Evolutionary conservation across 2,329 filamentous ascomycete species (phyloP).

Genomic region (Ophiocordyceps australis): DNA sequence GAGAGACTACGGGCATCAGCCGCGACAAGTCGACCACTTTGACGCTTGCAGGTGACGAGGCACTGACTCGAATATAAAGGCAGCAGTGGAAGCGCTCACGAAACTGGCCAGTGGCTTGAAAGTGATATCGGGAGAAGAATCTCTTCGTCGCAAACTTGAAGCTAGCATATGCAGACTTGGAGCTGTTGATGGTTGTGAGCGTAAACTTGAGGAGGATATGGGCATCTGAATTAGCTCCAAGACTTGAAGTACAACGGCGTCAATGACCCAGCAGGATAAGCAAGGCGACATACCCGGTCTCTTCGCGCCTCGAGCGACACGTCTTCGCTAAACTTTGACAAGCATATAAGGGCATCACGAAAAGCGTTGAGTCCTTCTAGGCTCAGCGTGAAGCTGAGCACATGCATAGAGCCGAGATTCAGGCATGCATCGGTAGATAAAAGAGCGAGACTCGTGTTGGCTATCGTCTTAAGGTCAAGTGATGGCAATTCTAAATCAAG

Average conservation of each 20-base stretch:
- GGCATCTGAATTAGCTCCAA: too few relatives aligned
- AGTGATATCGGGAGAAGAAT: slow-evolving; percentile 60
- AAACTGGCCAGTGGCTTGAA: slow-evolving; percentile 30
- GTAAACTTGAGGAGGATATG: too few relatives aligned
- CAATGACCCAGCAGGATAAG: too few relatives aligned
- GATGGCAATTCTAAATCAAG: too few relatives aligned
- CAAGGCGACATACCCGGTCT: slow-evolving; percentile 41
- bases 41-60: background rate
- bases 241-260: too few relatives aligned
- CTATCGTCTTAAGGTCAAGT: too few relatives aligned
- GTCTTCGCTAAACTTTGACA: slow-evolving; percentile 64
- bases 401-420: slow-evolving; percentile 33
- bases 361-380: slow-evolving; percentile 54
- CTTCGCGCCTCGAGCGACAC: slow-evolving; percentile 56
- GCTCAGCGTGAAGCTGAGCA: slow-evolving; percentile 56
- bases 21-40: background rate
- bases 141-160: slow-evolving; percentile 47
- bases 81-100: slow-evolving; percentile 53
- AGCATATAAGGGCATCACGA: slow-evolving; percentile 55
- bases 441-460: too few relatives aligned
- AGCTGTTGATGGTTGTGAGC: slow-evolving; percentile 60
- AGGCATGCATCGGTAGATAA: too few relatives aligned
- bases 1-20: slow-evolving; percentile 30
- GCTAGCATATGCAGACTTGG: slow-evolving; percentile 62
- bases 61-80: slow-evolving; percentile 48